Evolutionary conservation across 1,284 basidiomycete species (phyloP), one percentile per base, ranked within the genome.

Genomic region (Cutaneotrichosporon dermatis): DNA sequence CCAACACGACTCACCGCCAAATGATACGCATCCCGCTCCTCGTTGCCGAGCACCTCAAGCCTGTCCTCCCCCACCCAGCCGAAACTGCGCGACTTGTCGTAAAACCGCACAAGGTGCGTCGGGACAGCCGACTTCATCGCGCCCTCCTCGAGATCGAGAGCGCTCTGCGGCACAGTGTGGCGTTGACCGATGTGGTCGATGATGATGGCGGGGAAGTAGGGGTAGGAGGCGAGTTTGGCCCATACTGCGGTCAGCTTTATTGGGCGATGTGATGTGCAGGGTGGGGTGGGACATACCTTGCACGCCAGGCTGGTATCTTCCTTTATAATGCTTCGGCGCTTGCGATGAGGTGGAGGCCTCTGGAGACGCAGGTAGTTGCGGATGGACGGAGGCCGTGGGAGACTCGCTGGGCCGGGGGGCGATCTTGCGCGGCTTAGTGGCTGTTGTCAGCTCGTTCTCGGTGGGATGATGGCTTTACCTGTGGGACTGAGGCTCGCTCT

Each of bases 71-170:
- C 68, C 10, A 86, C 78, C 79, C 81, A 85, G 72, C 83, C 83
- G 83, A 84, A 90, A 55, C 84, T 83, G 51, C 77, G 76, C 2
- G 77, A 67, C 55, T 82, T 81, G 69, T 89, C 88, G 71, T 81
- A 89, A 76, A 88, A 91, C 54, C 83, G 83, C 13, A 90, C 81
- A 43, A 89, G 80, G 66, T 61, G 84, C 2, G 41, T 57, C 7
- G 49, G 58, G 51, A 54, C 57, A 4, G 55, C 59, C 25, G 41
- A 44, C 57, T 41, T 48, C 25, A 44, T 50, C 52, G 68, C 78
- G 16, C 80, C 74, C 62, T 74, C 68, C 16, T 75, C 71, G 57
- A 82, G 67, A 6, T 60, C 57, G 2, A 73, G 55, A 36, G 88
- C 83, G 4, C 77, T 76, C 6, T 65, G 60, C 2, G 86, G 86